These are phyloP conservation scores for Cardamine chenopodiifolia DNA, from an alignment of 345 rosid species.

Conservation along the genomic window DNA sequence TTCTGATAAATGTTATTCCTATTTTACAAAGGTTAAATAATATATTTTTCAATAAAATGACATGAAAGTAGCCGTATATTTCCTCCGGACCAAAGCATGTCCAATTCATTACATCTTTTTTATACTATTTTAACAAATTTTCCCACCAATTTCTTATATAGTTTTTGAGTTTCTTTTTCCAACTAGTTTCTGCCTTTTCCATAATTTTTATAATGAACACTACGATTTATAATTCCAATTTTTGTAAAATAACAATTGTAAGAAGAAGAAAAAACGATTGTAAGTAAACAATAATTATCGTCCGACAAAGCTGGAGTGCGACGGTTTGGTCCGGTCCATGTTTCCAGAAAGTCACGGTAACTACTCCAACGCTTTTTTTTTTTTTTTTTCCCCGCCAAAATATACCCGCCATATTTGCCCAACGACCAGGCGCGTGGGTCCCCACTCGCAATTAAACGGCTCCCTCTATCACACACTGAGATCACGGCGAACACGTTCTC, in stretches of 20 bases:
- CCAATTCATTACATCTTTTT: background rate
- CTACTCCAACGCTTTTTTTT: background rate
- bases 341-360: conserved; percentile 35
- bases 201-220: no score
- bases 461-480: background rate
- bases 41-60: background rate
- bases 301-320: conserved; percentile 40
- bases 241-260: background rate
- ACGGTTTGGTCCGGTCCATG: conserved; percentile 37
- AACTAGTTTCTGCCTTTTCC: background rate
- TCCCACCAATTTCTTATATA: background rate
- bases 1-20: background rate
- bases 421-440: conserved; percentile 39
- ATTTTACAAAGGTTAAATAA: background rate
- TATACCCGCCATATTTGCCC: conserved; percentile 44
- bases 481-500: conserved; percentile 35
- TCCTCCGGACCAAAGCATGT: background rate
- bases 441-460: conserved; percentile 32
- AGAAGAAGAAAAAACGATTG: background rate
- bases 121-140: background rate
- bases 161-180: background rate
- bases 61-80: background rate
- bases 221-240: background rate
- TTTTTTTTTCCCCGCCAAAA: background rate
- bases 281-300: background rate